phyloP scores from a whole-genome alignment of 768 basidiomycete species.

The Macrolepiota albuminosa region DNA sequence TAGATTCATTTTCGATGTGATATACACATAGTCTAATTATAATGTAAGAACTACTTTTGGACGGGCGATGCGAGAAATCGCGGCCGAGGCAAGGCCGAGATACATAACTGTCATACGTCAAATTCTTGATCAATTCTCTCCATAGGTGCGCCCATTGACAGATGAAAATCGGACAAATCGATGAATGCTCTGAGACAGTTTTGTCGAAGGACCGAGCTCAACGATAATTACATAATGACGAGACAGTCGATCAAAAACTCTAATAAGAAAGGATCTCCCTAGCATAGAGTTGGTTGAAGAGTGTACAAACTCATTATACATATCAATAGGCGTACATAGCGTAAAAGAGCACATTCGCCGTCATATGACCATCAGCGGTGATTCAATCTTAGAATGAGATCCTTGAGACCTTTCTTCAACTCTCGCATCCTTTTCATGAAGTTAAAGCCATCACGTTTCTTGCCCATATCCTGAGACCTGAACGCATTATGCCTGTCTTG shows the following conservation, averaged over 20 bases:
- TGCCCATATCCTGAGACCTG: constrained; percentile 17
- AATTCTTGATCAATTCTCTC: not conserved
- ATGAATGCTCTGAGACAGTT: not conserved
- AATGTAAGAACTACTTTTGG: not conserved
- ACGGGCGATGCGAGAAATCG: not conserved
- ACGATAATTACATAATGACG: too few relatives aligned
- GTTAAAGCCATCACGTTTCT: constrained; percentile 3
- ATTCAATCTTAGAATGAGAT: constrained; percentile 17
- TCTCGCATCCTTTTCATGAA: constrained; percentile 12
- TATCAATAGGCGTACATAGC: not conserved
- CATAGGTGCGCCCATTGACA: not conserved
- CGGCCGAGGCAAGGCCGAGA: not conserved
- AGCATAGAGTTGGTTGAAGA: not conserved
- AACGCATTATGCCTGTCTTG: constrained; percentile 8
- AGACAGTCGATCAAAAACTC: too few relatives aligned
- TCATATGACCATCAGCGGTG: not conserved
- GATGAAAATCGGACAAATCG: not conserved
- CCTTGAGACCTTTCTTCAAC: constrained; percentile 23
- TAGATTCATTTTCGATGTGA: not conserved
- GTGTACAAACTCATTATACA: not conserved
- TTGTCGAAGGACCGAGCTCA: too few relatives aligned
- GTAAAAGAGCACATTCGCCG: not conserved
- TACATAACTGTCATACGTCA: not conserved
- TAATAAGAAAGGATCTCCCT: too few relatives aligned
- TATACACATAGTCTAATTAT: not conserved